Percentiles rank a stretch among this genome's conserved stretches.
Conservation (phyloP, 208 protist species). For the Trypanosoma mega region DNA sequence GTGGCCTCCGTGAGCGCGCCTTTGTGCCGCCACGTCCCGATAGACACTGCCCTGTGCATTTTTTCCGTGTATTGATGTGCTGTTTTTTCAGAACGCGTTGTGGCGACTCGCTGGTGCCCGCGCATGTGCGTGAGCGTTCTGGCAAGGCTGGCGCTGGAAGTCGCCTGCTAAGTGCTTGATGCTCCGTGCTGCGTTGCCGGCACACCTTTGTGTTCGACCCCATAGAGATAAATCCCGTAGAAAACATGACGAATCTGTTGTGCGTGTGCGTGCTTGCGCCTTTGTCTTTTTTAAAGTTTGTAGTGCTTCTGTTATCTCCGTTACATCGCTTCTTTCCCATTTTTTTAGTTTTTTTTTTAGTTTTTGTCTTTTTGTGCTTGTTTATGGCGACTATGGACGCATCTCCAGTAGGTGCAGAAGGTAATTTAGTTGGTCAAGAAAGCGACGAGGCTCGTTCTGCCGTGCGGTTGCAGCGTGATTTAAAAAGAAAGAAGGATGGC, state of each 20-base stretch:
- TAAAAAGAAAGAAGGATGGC: constrained; percentile 62
- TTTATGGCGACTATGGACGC: neutral
- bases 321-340: constrained; percentile 5
- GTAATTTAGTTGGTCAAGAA: constrained; percentile 36
- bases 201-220: no score
- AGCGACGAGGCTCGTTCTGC: constrained; percentile 33
- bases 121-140: no score
- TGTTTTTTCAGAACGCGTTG: no score
- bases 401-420: no score
- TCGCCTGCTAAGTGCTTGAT: no score
- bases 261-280: neutral
- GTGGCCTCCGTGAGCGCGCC: neutral
- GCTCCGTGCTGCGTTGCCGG: no score
- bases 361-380: constrained; percentile 14
- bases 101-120: no score
- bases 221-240: no score
- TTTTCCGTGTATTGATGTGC: no score
- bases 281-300: neutral
- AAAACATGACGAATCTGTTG: neutral
- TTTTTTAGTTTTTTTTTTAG: constrained; percentile 2
- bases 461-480: constrained; percentile 51
- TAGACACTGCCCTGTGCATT: no score
- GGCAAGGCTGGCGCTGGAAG: no score
- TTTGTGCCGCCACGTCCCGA: neutral
- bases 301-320: no score